phyloP scores from a whole-genome alignment of 1,139 yeast species.

The Geotrichum armillariae region DNA sequence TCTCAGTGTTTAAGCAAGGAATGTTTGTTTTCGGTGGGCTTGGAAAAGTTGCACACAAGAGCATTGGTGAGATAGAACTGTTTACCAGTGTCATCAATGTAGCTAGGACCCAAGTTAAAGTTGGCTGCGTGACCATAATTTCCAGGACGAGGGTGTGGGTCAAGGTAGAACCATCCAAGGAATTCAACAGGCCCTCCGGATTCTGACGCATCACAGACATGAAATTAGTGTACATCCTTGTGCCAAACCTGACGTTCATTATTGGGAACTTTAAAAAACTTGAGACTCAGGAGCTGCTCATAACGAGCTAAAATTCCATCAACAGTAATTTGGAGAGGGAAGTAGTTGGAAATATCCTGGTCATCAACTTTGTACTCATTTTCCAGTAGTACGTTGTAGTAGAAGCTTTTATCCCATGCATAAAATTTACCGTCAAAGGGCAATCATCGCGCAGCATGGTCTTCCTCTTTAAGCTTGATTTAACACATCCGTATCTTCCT shows the following conservation, averaged over 20 bases:
- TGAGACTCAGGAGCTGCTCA: slow-evolving; percentile 64
- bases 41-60: slow-evolving; percentile 81
- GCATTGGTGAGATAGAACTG: slow-evolving; percentile 70
- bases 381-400: slow-evolving; percentile 63
- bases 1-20: slow-evolving; percentile 76
- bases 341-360: slow-evolving; percentile 70
- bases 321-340: slow-evolving; percentile 70
- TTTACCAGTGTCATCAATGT: slow-evolving; percentile 48
- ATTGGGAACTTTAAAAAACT: slow-evolving; percentile 55
- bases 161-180: slow-evolving; percentile 78
- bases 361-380: slow-evolving; percentile 70
- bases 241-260: slow-evolving; percentile 58
- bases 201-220: slow-evolving; percentile 63
- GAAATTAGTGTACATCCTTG: slow-evolving; percentile 70
- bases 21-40: slow-evolving; percentile 69
- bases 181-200: slow-evolving; percentile 51
- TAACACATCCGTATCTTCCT: slow-evolving; percentile 53
- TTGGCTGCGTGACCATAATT: slow-evolving; percentile 89
- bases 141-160: slow-evolving; percentile 81
- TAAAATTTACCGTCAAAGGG: slow-evolving; percentile 49
- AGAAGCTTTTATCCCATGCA: slow-evolving; percentile 74
- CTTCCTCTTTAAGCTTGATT: slow-evolving; percentile 54
- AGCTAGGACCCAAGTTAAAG: slow-evolving; percentile 69
- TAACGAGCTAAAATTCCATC: slow-evolving; percentile 67
- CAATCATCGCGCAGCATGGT: slow-evolving; percentile 48